These are phyloP conservation scores for Talaromyces verruculosus DNA, from an alignment of 2,329 filamentous ascomycete species.

Conservation along the genomic window DNA sequence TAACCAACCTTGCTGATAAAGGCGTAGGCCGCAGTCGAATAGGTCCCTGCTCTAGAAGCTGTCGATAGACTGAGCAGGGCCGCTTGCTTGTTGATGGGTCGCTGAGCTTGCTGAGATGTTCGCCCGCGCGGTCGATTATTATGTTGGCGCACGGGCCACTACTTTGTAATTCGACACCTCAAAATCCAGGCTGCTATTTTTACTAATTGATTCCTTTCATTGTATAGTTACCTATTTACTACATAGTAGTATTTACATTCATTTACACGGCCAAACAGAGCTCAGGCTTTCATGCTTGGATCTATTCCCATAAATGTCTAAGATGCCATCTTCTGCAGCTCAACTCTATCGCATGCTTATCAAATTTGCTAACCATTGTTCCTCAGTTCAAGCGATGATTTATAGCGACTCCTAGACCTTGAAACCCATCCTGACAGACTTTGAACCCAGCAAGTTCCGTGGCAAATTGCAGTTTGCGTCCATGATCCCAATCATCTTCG, in stretches of 20 bases:
- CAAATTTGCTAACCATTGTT: background rate
- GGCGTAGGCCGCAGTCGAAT: background rate
- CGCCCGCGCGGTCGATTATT: background rate
- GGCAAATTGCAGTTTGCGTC: constrained; percentile 58
- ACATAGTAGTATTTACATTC: background rate
- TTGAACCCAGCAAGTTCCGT: constrained; percentile 68
- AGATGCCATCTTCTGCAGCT: background rate
- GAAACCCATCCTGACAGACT: constrained; percentile 66
- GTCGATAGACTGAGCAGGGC: constrained; percentile 18
- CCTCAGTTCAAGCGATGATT: constrained; percentile 2
- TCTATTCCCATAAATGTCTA: background rate
- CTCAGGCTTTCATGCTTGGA: background rate
- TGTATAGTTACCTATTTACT: too few relatives aligned
- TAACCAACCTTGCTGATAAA: background rate
- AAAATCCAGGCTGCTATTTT: background rate
- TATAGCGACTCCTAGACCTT: constrained; percentile 44
- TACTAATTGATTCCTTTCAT: background rate
- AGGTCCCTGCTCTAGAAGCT: constrained; percentile 19
- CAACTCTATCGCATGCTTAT: background rate
- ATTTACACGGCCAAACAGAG: background rate
- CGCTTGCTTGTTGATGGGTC: constrained; percentile 5
- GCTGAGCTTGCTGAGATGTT: constrained; percentile 7
- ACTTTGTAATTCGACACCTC: background rate
- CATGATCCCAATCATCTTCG: constrained; percentile 50
- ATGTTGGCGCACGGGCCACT: background rate